phyloP scores from a whole-genome alignment of 805 yeast species.

The Teunomyces gatunensis region DNA sequence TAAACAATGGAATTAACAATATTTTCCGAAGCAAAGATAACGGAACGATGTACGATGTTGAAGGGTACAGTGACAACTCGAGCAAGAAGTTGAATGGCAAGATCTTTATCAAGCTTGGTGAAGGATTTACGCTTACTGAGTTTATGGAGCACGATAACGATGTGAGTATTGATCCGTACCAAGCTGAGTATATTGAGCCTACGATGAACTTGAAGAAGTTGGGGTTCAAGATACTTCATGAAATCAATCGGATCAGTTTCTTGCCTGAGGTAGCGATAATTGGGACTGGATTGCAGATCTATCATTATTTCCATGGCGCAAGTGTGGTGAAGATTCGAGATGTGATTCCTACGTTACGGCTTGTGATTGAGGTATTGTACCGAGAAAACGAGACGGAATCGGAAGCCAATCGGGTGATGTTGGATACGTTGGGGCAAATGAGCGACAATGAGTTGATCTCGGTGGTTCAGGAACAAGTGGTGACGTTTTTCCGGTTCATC shows the following conservation, averaged over 20 bases:
- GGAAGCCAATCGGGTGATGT: constrained; percentile 19
- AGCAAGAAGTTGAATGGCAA: constrained; percentile 31
- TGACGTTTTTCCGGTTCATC: constrained; percentile 26
- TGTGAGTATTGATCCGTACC: constrained; percentile 3
- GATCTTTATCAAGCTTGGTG: constrained; percentile 35
- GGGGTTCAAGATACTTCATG: constrained; percentile 53
- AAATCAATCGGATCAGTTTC: constrained; percentile 48
- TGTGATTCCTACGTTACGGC: constrained; percentile 29
- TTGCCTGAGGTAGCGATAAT: constrained; percentile 55
- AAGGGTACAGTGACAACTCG: constrained; percentile 30
- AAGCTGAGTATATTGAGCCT: constrained; percentile 9
- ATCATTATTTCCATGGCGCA: constrained; percentile 20
- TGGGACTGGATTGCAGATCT: constrained; percentile 41
- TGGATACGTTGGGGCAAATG: constrained; percentile 15
- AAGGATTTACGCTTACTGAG: constrained; percentile 27
- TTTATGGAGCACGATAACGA: constrained; percentile 17
- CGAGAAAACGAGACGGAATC: constrained; percentile 19
- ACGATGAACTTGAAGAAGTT: constrained; percentile 42
- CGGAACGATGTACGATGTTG: constrained; percentile 10
- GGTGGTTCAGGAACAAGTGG: constrained; percentile 24
- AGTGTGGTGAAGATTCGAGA: constrained; percentile 6
- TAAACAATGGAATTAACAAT: constrained; percentile 33
- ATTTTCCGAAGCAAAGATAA: constrained; percentile 15
- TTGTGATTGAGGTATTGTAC: constrained; percentile 19
- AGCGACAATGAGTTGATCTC: constrained; percentile 21